Evolutionary conservation across 306 rosid genomes (phyloP), one percentile per base, ranked within the genome.

Genomic region (Clitoria ternatea): DNA sequence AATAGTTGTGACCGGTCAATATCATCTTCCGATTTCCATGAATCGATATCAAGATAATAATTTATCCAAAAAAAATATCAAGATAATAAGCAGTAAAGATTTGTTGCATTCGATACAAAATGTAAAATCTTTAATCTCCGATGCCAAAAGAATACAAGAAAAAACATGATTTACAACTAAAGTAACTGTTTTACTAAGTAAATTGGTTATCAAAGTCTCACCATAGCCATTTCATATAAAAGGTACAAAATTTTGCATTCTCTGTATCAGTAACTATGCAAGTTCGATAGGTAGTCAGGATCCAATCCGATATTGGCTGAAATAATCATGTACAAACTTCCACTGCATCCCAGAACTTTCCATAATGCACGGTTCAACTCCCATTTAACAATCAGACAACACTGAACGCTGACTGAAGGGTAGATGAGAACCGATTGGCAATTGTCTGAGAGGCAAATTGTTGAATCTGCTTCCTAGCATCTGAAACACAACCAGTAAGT

Each of bases 401-500:
- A 67, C 83, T 92, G 70, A 92, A 90, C 40, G 96, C 96, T 30
- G 96, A 88, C 66, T 90, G 96, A 27, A 92, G 18, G 59, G 98
- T 85, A 26, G 98, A 90, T 26, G 98, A 53, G 80, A 92, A 64
- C 79, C 83, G 92, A 12, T 89, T 61, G 54, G 98, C 96, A 40
- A 92, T 69, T 33, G 96, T 92, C 76, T 86, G 96, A 55, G 96
- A 57, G 26, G 98, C 98, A 67, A 83, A 92, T 74, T 90, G 98
- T 78, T 90, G 96, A 80, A 92, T 72, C 89, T 92, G 96, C 88
- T 90, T 88, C 86, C 88, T 92, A 47, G 98, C 97, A 81, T 84
- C 96, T 93, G 96, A 79, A 80, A 89, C 10, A 37, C 67, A 60
- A 77, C 12, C 73, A 83, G 32, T 33, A 15, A 73, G 42, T 48